Base-by-base conservation (phyloP, 2,329 filamentous ascomycete species). In the Ampelomyces quisqualis region DNA sequence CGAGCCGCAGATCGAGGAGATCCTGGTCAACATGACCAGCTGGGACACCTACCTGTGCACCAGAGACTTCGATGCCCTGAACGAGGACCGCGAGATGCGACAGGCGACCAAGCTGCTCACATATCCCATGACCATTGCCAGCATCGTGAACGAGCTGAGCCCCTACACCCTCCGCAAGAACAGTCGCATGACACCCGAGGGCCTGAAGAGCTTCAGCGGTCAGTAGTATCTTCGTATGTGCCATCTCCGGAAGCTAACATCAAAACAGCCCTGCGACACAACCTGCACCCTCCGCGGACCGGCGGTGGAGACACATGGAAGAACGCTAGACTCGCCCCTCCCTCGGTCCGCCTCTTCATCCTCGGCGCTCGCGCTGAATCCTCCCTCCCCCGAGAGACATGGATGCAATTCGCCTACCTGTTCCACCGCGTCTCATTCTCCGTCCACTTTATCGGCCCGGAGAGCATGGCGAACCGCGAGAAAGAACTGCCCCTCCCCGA, bases 1-100 rank as follows among this genome's bases (percentile, higher is more conserved):
- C 0, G 88, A 86, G 10, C 78, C 84, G 39, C 90, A 96, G 72
- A 83, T 96, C 66, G 90, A 96, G 52, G 91, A 96, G 67, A 88
- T 90, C 22, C 78, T 93, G 53, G 82, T 96, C 53, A 98, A 98
- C 70, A 90, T 98, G 86, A 95, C 86, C 29, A 98, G 94, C 68
- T 98, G 93, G 93, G 93, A 98, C 69, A 97, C 93, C 0, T 88
- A 94, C 57, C 75, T 98, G 62, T 98, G 95, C 66, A 94, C 90
- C 3, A 79, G 93, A 60, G 86, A 95, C 58, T 97, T 93, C 60
- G 80, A 85, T 53, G 94, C 94, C 4, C 84, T 98, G 63, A 90
- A 98, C 66, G 83, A 90, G 47, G 90, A 95, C 65, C 81, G 91
- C 43, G 85, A 84, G 60, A 86, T 98, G 83, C 80, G 93, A 45